These are phyloP conservation scores for Hericium coralloides DNA, from an alignment of 768 basidiomycete genomes.

Conservation along the genomic window DNA sequence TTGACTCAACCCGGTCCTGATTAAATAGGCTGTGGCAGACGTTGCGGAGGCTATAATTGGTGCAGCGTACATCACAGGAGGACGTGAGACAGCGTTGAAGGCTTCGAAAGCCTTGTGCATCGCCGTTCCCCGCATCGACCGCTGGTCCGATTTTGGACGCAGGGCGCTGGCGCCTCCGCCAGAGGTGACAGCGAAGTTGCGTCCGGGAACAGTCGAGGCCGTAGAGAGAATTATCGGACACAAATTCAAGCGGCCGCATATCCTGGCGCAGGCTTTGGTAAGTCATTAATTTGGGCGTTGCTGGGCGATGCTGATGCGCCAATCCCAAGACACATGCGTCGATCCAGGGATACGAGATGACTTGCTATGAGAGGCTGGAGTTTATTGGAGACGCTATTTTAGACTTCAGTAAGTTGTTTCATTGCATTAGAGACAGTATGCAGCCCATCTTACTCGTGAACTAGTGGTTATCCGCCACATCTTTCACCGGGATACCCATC, in stretches of 20 bases:
- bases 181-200: slow-evolving; percentile 35
- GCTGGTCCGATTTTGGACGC: slow-evolving; percentile 64
- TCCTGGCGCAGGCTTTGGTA: slow-evolving; percentile 70
- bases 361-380: slow-evolving; percentile 68
- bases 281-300: slow-evolving; percentile 14
- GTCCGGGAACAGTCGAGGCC: slow-evolving; percentile 38
- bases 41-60: slow-evolving; percentile 81
- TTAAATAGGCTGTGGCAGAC: slow-evolving; percentile 64
- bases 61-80: slow-evolving; percentile 71
- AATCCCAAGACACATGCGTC: slow-evolving; percentile 59
- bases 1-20: background rate
- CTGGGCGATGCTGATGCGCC: background rate
- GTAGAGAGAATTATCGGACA: slow-evolving; percentile 60
- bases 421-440: background rate
- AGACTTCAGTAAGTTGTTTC: slow-evolving; percentile 55
- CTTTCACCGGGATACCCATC: slow-evolving; percentile 48
- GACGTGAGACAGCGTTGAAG: slow-evolving; percentile 55
- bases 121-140: slow-evolving; percentile 51
- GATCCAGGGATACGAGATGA: slow-evolving; percentile 42
- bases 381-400: slow-evolving; percentile 84
- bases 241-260: slow-evolving; percentile 48
- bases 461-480: slow-evolving; percentile 70
- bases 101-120: slow-evolving; percentile 57
- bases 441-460: too few species aligned
- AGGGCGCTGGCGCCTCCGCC: slow-evolving; percentile 36